Base-by-base conservation (phyloP, 257 asterid species). In the Scutellaria galericulata region DNA sequence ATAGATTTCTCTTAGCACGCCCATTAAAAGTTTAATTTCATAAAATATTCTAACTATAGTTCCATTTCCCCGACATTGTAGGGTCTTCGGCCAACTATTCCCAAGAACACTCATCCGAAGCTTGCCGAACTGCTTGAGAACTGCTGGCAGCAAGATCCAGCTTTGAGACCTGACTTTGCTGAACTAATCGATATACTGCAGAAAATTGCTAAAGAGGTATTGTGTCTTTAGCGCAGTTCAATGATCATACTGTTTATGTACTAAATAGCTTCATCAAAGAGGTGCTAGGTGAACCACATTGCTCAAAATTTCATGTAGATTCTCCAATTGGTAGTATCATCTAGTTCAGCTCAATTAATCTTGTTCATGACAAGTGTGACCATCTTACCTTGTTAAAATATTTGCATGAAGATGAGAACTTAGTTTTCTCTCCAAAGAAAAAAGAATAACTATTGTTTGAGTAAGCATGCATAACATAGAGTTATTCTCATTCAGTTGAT, bases 71-170 rank as follows among this genome's bases (percentile, higher is more conserved):
- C 72, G 24, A 46, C 24, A 14, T 83, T 35, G 55, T 66, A 94
- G 98, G 96, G 95, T 60, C 88, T 94, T 44, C 84, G 98, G 40
- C 98, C 98, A 27, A 85, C 88, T 57, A 89, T 91, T 51, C 97
- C 98, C 4, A 88, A 88, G 74, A 78, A 84, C 71, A 88, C 95
- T 67, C 96, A 79, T 74, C 89, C 92, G 31, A 85, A 79, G 83
- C 89, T 94, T 60, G 82, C 80, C 62, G 96, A 86, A 87, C 96
- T 94, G 81, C 96, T 94, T 15, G 96, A 91, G 83, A 87, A 83
- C 79, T 94, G 98, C 88, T 94, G 98, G 98, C 91, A 89, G 82
- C 95, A 91, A 77, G 96, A 94, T 64, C 88, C 96, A 54, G 74
- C 88, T 27, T 60, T 72, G 77, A 89, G 97, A 82, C 97, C 97